Conservation (phyloP, 148 eudicot genomes). For the Chenopodium album region DNA sequence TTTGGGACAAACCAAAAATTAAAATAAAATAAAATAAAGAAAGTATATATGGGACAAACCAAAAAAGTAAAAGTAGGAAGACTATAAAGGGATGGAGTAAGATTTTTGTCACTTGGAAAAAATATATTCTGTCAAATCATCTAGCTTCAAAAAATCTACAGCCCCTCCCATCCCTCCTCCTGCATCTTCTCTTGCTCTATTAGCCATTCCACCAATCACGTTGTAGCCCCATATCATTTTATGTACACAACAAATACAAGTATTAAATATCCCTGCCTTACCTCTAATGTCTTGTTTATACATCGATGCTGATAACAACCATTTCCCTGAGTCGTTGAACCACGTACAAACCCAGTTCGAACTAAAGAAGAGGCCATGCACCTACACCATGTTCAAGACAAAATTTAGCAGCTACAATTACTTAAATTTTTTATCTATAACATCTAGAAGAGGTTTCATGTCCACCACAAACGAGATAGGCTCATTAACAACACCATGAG, state of each 20-base stretch:
- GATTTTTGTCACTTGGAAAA: neutral
- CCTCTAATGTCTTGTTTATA: conserved; percentile 73
- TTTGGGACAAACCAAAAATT: too few species aligned
- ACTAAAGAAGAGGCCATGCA: conserved; percentile 97
- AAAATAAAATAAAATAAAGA: too few species aligned
- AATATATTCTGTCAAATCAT: too few species aligned
- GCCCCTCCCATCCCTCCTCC: neutral
- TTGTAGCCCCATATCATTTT: neutral
- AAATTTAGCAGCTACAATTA: conserved; percentile 4
- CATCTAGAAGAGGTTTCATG: conserved; percentile 3
- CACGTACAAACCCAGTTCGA: conserved; percentile 94
- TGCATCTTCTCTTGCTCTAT: neutral
- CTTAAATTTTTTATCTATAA: neutral
- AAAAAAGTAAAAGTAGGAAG: too few species aligned
- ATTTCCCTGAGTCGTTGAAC: conserved; percentile 88
- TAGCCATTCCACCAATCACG: neutral
- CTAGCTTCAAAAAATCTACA: neutral
- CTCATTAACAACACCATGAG: too few species aligned
- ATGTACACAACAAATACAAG: neutral
- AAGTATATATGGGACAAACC: too few species aligned
- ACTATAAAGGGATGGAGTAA: too few species aligned
- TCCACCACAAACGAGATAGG: neutral
- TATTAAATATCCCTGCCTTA: conserved; percentile 24
- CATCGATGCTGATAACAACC: conserved; percentile 98
- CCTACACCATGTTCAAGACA: conserved; percentile 38